Percentiles rank a stretch among this genome's conserved stretches.
phyloP scores from a whole-genome alignment of 2,329 filamentous ascomycete genomes.

The Exserohilum rostratum region DNA sequence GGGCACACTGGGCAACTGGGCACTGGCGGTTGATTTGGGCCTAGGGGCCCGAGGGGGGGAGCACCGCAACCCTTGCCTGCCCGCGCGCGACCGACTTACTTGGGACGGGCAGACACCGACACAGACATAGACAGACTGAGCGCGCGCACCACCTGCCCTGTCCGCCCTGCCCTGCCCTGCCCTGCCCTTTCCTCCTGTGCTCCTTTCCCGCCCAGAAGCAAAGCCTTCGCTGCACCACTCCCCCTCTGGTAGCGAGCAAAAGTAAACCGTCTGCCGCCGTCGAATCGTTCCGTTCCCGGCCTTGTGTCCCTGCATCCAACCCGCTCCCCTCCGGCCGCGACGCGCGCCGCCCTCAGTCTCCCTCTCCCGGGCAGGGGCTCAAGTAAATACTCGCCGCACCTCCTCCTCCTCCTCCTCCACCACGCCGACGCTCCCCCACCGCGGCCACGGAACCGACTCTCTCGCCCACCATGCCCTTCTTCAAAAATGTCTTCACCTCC shows the following conservation, averaged over 20 bases:
- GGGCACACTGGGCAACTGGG: too few species aligned
- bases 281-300: conserved; percentile 13
- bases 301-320: conserved; percentile 25
- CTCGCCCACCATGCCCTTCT: conserved; percentile 45
- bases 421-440: conserved; percentile 28
- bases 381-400: conserved; percentile 18
- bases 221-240: background rate
- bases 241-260: conserved; percentile 10
- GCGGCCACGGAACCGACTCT: too few species aligned
- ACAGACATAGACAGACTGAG: background rate
- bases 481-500: conserved; percentile 48
- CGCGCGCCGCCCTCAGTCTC: conserved; percentile 17
- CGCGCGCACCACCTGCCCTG: conserved; percentile 14
- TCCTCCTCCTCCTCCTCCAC: conserved; percentile 2
- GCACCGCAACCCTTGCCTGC: conserved; percentile 11
- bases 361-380: conserved; percentile 26
- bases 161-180: conserved; percentile 1
- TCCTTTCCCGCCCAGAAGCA: conserved; percentile 25
- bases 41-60: conserved; percentile 17
- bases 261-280: conserved; percentile 4
- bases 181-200: conserved; percentile 16
- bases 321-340: conserved; percentile 9
- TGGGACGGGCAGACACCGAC: too few species aligned
- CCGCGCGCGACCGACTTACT: too few species aligned
- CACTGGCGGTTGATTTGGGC: conserved; percentile 25